These are phyloP conservation scores for Suillus hirtellus DNA, from an alignment of 768 basidiomycete species.

Conservation along the genomic window DNA sequence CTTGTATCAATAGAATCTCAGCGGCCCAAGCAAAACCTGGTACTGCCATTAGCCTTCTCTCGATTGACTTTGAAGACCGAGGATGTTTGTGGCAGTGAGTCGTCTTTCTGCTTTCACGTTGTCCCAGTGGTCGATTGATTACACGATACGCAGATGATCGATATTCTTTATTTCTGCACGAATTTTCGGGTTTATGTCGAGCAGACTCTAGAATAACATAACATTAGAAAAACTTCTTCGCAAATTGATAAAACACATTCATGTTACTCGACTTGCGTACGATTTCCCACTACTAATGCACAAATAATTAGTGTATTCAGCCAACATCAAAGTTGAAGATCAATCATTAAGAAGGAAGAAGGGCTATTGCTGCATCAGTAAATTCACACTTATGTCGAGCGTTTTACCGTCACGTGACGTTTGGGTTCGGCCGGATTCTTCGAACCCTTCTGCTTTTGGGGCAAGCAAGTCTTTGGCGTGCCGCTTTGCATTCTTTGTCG, in stretches of 20 bases:
- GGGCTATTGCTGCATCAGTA: too few species aligned
- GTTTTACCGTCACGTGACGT: too few species aligned
- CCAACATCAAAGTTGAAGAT: too few species aligned
- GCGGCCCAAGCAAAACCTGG: fast-evolving
- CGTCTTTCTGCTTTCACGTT: not conserved
- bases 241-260: not conserved
- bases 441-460: too few species aligned
- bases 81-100: not conserved
- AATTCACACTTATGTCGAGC: too few species aligned
- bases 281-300: not conserved
- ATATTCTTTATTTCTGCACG: not conserved
- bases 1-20: not conserved
- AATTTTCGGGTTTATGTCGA: not conserved
- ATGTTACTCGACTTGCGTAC: not conserved
- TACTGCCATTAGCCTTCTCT: not conserved
- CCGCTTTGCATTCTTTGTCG: too few species aligned
- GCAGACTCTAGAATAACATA: not conserved
- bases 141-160: not conserved
- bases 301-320: too few species aligned
- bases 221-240: not conserved
- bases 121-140: not conserved
- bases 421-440: too few species aligned
- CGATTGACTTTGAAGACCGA: not conserved
- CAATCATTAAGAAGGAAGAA: too few species aligned
- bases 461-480: too few species aligned